Base-by-base conservation (phyloP, 2,329 filamentous ascomycete species). In the Alternaria tenuissima region DNA sequence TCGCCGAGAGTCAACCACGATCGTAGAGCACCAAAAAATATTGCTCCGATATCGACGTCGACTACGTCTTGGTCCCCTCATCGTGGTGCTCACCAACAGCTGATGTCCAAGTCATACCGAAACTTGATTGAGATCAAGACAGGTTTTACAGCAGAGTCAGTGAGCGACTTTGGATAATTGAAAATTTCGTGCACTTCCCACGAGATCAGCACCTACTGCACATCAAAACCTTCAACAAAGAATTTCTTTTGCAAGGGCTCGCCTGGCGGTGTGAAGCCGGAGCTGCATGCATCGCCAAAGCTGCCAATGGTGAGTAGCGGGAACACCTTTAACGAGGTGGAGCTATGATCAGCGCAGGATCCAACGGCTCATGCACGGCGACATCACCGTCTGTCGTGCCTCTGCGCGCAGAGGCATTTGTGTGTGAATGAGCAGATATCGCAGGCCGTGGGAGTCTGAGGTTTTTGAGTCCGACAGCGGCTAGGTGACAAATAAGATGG, bases 251-350 rank as follows among this genome's bases (percentile, higher is more conserved):
- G 58, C 30, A 43, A 36, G 54, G 54, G 48, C 56, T 47, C 20
- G 57, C 49, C 52, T 38, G 51, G 53, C 61, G 61, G 61, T 63
- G 54, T 59, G 52, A 36, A 55, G 55, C 22, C 47, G 39, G 24
- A 43, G 46, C 32, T 41, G 24, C 39, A 44, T 32, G 49, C 22
- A 22, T 65, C 63, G 64, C 67, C 58, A 66, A 63, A 61, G 58
- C 61, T 62, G 65, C 68, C 65, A 71, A 69, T 71, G 52, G 55
- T 39, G 34, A 24, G 47, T 30, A 48, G 57, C 65, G 58, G 63
- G 64, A 57, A 57, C 42, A 11, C 12, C 9, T 43, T 53, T 51
- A n/a, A 22, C 24, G 38, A 44, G 36, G 61, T 48, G 60, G 46
- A 59, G 60, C 62, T 22, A 58, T 47, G 64, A 65, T 67, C 57